Conservation (phyloP, 2,329 filamentous ascomycete genomes). For the Metarhizium rileyi region DNA sequence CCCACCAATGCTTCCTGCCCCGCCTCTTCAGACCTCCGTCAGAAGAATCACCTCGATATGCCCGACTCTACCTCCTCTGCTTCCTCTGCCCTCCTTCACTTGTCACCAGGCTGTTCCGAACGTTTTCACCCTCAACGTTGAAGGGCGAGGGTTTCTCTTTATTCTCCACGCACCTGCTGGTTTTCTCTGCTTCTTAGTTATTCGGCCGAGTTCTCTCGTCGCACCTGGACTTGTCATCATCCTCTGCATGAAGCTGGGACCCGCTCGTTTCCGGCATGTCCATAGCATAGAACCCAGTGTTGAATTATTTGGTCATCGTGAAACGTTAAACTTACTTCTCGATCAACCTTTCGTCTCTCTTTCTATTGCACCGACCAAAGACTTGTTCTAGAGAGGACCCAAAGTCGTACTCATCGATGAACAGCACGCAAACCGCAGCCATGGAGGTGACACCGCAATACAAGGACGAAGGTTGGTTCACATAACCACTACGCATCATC, state of each 20-base stretch:
- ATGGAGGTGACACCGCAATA: constrained; percentile 4
- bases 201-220: not conserved
- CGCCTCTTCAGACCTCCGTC: constrained; percentile 2
- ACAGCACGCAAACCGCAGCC: not conserved
- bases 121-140: not conserved
- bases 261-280: not conserved
- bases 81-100: not conserved
- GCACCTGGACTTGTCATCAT: not conserved
- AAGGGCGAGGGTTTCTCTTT: not conserved
- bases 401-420: not conserved
- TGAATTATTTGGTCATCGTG: not conserved
- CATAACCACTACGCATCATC: not conserved
- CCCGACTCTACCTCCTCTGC: not conserved
- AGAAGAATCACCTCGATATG: not conserved
- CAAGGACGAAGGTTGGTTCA: constrained; percentile 7
- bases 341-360: not conserved
- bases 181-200: too few species aligned
- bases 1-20: constrained; percentile 2
- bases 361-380: not conserved
- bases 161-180: not conserved
- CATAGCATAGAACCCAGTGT: constrained; percentile 3
- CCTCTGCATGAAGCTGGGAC: not conserved
- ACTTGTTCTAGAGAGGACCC: not conserved
- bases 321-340: not conserved
- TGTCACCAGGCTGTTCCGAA: not conserved